Evolutionary conservation across 2,329 filamentous ascomycete species (phyloP).

Genomic region (Corynespora cassiicola): DNA sequence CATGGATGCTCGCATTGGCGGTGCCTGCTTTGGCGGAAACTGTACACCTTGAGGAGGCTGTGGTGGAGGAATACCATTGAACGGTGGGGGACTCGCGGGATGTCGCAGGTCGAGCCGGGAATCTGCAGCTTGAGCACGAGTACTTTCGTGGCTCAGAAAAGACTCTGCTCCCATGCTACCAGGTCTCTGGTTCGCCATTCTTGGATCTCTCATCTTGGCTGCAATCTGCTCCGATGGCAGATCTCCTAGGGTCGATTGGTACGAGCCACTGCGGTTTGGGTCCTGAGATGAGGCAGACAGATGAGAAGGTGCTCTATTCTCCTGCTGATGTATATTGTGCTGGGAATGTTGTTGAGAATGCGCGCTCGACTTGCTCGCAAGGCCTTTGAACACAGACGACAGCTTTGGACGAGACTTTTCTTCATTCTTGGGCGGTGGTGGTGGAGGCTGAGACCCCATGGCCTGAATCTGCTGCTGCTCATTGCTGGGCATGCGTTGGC

Average conservation of each 20-base stretch:
- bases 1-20: slow-evolving; percentile 18
- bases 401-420: slow-evolving; percentile 35
- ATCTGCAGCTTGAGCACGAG: slow-evolving; percentile 32
- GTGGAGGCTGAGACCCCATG: too few relatives aligned
- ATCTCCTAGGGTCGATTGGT: slow-evolving; percentile 31
- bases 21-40: slow-evolving; percentile 13
- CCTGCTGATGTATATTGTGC: too few relatives aligned
- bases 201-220: slow-evolving; percentile 18
- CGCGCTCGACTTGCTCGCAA: slow-evolving; percentile 29
- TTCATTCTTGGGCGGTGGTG: slow-evolving; percentile 26
- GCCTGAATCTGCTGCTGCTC: too few relatives aligned
- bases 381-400: slow-evolving; percentile 55
- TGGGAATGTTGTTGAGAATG: slow-evolving; percentile 4
- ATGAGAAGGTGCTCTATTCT: too few relatives aligned
- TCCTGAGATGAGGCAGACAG: too few relatives aligned
- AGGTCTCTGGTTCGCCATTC: too few relatives aligned
- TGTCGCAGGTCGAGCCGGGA: slow-evolving; percentile 35
- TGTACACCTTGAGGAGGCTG: slow-evolving; percentile 19
- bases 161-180: slow-evolving; percentile 35
- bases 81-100: slow-evolving; percentile 24
- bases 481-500: slow-evolving; percentile 49
- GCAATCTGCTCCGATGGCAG: slow-evolving; percentile 24
- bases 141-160: slow-evolving; percentile 37
- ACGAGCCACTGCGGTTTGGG: slow-evolving; percentile 23
- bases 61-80: slow-evolving; percentile 30